Percentiles rank a stretch among this genome's conserved stretches.
These are phyloP conservation scores for Solanum hybrid DNA, from an alignment of 305 asterid genomes.

Conservation along the genomic window DNA sequence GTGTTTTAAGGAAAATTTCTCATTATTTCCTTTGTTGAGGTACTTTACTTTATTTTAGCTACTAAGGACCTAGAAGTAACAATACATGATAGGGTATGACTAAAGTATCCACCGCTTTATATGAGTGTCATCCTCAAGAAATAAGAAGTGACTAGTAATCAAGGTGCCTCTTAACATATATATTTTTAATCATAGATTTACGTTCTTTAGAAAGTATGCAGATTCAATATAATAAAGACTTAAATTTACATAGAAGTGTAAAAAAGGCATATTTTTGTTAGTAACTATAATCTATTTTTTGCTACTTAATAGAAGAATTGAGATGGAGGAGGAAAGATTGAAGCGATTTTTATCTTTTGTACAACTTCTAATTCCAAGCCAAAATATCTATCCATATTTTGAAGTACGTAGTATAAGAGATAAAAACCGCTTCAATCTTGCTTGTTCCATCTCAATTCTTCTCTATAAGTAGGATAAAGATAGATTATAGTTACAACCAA, in stretches of 20 bases:
- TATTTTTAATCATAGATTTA: background rate
- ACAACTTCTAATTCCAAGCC: background rate
- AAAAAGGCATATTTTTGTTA: too few relatives aligned
- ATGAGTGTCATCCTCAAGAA: background rate
- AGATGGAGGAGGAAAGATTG: constrained; percentile 47
- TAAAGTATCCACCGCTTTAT: background rate
- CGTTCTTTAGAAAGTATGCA: background rate
- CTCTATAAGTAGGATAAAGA: background rate
- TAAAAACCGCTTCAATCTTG: too few relatives aligned
- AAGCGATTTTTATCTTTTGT: constrained; percentile 24
- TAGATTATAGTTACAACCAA: too few relatives aligned
- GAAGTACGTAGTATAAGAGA: too few relatives aligned
- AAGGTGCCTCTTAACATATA: background rate
- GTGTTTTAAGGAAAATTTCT: background rate
- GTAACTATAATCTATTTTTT: background rate
- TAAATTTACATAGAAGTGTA: background rate
- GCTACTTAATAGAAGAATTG: constrained; percentile 37
- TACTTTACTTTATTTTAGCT: background rate
- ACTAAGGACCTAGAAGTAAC: background rate
- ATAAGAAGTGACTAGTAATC: background rate
- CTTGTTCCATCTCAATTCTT: too few relatives aligned
- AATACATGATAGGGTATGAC: background rate
- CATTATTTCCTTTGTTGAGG: background rate
- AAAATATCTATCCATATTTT: too few relatives aligned
- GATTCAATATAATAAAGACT: background rate